Conservation (phyloP, 306 rosid species). For the Fagus crenata region DNA sequence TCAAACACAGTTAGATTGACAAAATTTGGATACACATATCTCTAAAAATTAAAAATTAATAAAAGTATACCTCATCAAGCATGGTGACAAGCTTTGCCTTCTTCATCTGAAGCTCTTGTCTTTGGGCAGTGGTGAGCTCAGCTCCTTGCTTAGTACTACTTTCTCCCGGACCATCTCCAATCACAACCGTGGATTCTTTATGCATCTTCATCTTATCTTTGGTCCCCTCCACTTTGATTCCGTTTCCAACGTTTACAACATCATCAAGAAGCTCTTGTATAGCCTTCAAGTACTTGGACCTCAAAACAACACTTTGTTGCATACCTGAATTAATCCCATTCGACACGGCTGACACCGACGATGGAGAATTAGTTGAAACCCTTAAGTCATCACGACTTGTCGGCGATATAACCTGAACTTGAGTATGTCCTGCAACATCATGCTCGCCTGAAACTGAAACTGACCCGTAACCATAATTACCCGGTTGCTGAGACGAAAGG, state of each 20-base stretch:
- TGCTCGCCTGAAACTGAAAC: constrained; percentile 28
- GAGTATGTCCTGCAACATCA: constrained; percentile 16
- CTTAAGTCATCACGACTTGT: not conserved
- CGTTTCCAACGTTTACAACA: constrained; percentile 60
- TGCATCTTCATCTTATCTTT: constrained; percentile 38
- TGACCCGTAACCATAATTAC: constrained; percentile 22
- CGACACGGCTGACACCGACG: constrained; percentile 31
- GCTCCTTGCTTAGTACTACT: constrained; percentile 35
- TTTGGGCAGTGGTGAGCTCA: constrained; percentile 59
- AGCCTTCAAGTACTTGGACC: constrained; percentile 61
- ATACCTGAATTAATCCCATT: constrained; percentile 36
- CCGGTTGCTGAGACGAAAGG: constrained; percentile 54
- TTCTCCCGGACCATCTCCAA: constrained; percentile 37
- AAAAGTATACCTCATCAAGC: constrained; percentile 71
- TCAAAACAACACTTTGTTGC: constrained; percentile 43
- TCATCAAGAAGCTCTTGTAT: constrained; percentile 73
- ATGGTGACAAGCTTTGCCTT: constrained; percentile 69
- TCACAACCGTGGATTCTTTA: constrained; percentile 31
- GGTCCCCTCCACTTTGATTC: constrained; percentile 21
- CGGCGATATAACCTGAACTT: constrained; percentile 23
- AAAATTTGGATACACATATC: not conserved
- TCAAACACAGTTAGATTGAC: not conserved
- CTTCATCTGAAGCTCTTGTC: constrained; percentile 83
- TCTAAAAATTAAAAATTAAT: too few species aligned
- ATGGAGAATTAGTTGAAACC: constrained; percentile 29